Percentiles rank a stretch among this genome's conserved stretches.
Conservation (phyloP, 2,329 filamentous ascomycete species). For the Dactylellina drechsleri region DNA sequence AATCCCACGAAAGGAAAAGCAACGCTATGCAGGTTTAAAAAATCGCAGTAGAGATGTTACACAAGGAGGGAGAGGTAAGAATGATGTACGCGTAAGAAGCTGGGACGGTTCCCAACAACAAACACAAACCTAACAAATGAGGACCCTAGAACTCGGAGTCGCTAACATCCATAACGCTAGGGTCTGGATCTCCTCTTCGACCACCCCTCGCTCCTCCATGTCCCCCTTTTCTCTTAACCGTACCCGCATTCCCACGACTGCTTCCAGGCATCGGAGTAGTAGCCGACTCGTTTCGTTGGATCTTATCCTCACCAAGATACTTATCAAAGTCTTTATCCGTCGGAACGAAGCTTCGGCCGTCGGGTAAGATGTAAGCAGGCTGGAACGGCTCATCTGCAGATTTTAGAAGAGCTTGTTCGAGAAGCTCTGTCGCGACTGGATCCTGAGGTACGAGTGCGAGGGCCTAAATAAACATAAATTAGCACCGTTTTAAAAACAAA, state of each 20-base stretch:
- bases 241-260: constrained; percentile 21
- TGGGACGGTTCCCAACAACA: too few species aligned
- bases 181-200: constrained; percentile 39
- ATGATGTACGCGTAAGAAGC: too few species aligned
- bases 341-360: constrained; percentile 20
- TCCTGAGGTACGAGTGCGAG: constrained; percentile 82
- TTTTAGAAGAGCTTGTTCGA: constrained; percentile 72
- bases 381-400: constrained; percentile 66
- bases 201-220: constrained; percentile 8
- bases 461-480: constrained; percentile 62
- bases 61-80: too few species aligned
- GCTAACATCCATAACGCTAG: constrained; percentile 50
- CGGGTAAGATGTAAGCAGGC: constrained; percentile 32
- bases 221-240: constrained; percentile 20
- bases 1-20: too few species aligned
- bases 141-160: constrained; percentile 41
- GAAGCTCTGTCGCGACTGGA: constrained; percentile 79
- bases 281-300: constrained; percentile 8
- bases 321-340: constrained; percentile 39
- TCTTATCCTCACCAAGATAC: constrained; percentile 41
- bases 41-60: too few species aligned
- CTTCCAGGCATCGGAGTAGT: not conserved
- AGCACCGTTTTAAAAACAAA: not conserved
- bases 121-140: too few species aligned
- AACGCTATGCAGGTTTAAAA: too few species aligned